Evolutionary conservation across 2,329 filamentous ascomycete genomes (phyloP).

Genomic region (Chaetothyriales sp.): DNA sequence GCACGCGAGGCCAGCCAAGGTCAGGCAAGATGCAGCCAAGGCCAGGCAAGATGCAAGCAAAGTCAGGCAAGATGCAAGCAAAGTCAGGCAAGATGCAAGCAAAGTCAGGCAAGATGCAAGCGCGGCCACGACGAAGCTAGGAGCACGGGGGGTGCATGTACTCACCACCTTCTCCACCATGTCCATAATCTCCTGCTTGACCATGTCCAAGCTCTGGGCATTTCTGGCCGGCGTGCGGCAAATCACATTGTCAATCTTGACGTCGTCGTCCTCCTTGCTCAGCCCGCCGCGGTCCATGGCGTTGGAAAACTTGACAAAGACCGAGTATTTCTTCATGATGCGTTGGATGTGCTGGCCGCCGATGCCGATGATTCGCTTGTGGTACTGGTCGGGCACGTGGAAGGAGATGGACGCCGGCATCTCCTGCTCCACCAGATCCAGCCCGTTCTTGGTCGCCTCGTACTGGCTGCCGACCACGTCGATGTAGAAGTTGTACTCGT

Average conservation of each 20-base stretch:
- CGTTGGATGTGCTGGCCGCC: constrained; percentile 97
- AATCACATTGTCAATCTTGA: constrained; percentile 98
- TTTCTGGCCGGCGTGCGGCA: constrained; percentile 95
- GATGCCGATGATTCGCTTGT: constrained; percentile 98
- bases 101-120: constrained; percentile 13
- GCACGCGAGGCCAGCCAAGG: too few relatives aligned
- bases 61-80: constrained; percentile 11
- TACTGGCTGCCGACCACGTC: constrained; percentile 88
- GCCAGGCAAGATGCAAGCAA: constrained; percentile 10
- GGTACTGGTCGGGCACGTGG: constrained; percentile 96
- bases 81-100: constrained; percentile 11
- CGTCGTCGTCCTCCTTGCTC: constrained; percentile 91
- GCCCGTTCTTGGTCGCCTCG: constrained; percentile 83
- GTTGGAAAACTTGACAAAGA: constrained; percentile 98
- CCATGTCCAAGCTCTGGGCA: constrained; percentile 87
- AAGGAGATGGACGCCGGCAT: constrained; percentile 99
- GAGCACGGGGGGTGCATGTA: constrained; percentile 18
- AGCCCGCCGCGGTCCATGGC: constrained; percentile 94
- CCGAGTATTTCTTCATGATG: constrained; percentile 99
- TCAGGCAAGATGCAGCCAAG: constrained; percentile 6
- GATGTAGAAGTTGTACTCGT: constrained; percentile 99
- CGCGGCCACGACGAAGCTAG: constrained; percentile 3
- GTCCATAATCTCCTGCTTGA: constrained; percentile 97
- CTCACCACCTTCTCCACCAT: constrained; percentile 91
- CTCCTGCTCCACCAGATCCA: constrained; percentile 90